Percentiles rank a stretch among this genome's conserved stretches.
Evolutionary conservation across 2,329 filamentous ascomycete species (phyloP).

Genomic region (Talaromyces sp.): DNA sequence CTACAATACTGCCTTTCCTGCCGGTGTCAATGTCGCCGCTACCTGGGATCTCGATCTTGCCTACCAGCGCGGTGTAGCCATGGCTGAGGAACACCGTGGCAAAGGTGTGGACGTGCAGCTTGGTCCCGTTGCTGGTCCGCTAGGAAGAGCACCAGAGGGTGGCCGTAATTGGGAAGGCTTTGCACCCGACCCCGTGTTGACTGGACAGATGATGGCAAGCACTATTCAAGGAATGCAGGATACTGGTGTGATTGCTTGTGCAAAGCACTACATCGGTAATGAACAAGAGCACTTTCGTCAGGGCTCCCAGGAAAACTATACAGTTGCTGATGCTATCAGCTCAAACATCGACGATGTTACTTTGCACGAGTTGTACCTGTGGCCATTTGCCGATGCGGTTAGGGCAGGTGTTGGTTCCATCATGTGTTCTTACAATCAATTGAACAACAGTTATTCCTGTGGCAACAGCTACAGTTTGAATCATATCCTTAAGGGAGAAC

Average conservation of each 20-base stretch:
- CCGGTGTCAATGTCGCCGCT: conserved; percentile 75
- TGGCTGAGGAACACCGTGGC: conserved; percentile 69
- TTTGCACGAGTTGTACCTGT: conserved; percentile 62
- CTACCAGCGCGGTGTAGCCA: conserved; percentile 64
- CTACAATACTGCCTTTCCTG: conserved; percentile 76
- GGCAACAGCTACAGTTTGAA: conserved; percentile 61
- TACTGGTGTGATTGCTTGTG: conserved; percentile 76
- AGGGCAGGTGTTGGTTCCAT: conserved; percentile 61
- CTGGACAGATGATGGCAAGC: conserved; percentile 67
- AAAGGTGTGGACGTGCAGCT: conserved; percentile 75
- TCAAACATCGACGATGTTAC: conserved; percentile 63
- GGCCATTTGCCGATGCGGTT: conserved; percentile 68
- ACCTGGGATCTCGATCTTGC: conserved; percentile 74
- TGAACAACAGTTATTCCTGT: conserved; percentile 67
- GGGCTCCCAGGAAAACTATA: conserved; percentile 55
- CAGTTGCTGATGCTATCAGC: conserved; percentile 60
- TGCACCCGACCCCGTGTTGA: conserved; percentile 71
- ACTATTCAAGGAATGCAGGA: conserved; percentile 78
- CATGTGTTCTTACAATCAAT: conserved; percentile 72
- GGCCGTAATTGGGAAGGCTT: conserved; percentile 67
- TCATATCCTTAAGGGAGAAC: conserved; percentile 63
- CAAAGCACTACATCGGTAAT: conserved; percentile 72
- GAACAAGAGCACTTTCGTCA: conserved; percentile 74
- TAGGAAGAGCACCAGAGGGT: conserved; percentile 65
- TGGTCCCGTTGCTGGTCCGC: conserved; percentile 71